Evolutionary conservation across 441 rosid species (phyloP).

Genomic region (Pelargonium exstipulatum): DNA sequence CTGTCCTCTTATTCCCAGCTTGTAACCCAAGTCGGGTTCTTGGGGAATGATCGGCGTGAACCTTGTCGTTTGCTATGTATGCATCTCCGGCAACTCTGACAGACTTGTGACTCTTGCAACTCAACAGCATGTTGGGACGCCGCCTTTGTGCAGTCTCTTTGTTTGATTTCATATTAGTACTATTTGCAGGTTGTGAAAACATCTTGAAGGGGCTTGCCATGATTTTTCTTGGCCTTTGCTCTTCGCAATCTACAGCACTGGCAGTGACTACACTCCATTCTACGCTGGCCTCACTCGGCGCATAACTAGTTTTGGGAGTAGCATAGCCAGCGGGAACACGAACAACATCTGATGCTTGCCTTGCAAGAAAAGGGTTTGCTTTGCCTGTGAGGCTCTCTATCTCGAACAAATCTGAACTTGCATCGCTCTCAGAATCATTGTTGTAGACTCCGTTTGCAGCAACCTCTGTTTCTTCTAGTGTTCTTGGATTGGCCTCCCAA

Average conservation of each 20-base stretch:
- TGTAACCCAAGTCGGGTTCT: slow-evolving; percentile 27
- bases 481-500: slow-evolving; percentile 35
- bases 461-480: slow-evolving; percentile 25
- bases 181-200: slow-evolving; percentile 10
- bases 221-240: slow-evolving; percentile 19
- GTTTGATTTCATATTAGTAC: slow-evolving; percentile 15
- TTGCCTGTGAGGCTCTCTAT: slow-evolving; percentile 72
- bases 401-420: slow-evolving; percentile 84
- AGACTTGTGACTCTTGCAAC: slow-evolving; percentile 68
- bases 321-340: too few species aligned
- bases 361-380: slow-evolving; percentile 41
- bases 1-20: slow-evolving; percentile 35
- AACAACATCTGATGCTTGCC: slow-evolving; percentile 24
- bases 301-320: slow-evolving; percentile 45
- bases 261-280: slow-evolving; percentile 88
- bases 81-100: slow-evolving; percentile 54
- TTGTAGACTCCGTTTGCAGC: slow-evolving; percentile 13
- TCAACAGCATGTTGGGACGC: slow-evolving; percentile 41
- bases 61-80: slow-evolving; percentile 21
- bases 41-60: slow-evolving; percentile 12
- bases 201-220: too few species aligned
- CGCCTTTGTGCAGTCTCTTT: slow-evolving; percentile 33
- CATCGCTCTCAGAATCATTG: slow-evolving; percentile 51
- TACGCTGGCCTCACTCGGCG: slow-evolving; percentile 84
- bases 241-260: slow-evolving; percentile 69